Base-by-base conservation (phyloP, 306 rosid genomes). In the Benincasa hispida region DNA sequence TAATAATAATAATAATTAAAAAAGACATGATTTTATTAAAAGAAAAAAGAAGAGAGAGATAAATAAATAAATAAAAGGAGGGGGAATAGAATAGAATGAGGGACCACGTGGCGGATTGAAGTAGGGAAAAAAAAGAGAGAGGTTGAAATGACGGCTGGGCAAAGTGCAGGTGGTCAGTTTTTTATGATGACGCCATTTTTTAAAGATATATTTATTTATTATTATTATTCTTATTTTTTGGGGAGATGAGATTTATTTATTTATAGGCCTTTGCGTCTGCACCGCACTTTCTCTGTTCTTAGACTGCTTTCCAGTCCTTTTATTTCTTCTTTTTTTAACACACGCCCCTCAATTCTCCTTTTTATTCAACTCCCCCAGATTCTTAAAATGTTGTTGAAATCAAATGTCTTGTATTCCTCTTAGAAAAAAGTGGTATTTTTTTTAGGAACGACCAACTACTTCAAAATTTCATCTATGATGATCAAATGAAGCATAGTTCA, bases 121-220 rank as follows among this genome's bases (percentile, higher is more conserved):
- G 63, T 68, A 53, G 15, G 61, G 53, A 30, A 65, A n/a, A 17
- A 24, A 68, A 30, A 19, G 6, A 77, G 18, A 57, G 77, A 45
- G 86, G 83, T 75, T 83, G 88, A 83, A 67, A 76, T 74, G 87
- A 86, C 89, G 83, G 87, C 85, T 76, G 76, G 72, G 55, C 30
- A 61, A 80, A 5, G 67, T 57, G 61, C 78, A 32, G 69, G 35
- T 80, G 22, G 5, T 14, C 45, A 62, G 45, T 62, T 18, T 17
- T 0, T 8, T 11, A 37, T 41, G 74, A 67, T 67, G 74, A 67
- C 74, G 74, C 74, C 74, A 67, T 37, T 37, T 19, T 1, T 9
- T 19, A 9, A 3, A 1, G 8, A 2, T 34, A 18, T 19, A 0
- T 30, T 30, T 15, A 6, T 4, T 56, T 24, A 1, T 9, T 39